Evolutionary conservation across 78 protist species (phyloP), one percentile per base, ranked within the genome.

Genomic region (Cavenderia fasciculata): DNA sequence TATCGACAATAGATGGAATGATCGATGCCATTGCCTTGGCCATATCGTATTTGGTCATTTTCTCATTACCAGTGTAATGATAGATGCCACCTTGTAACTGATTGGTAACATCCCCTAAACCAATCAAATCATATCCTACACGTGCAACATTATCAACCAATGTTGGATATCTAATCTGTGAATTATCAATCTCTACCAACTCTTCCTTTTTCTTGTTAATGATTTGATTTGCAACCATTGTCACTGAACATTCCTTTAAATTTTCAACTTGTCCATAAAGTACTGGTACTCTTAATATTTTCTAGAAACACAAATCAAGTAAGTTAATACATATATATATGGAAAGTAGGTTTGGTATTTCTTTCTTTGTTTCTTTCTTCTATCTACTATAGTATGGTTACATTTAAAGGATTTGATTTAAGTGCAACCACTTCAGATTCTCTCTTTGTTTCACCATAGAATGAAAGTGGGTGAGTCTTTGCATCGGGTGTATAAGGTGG

Each of bases 101-200:
- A 25, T 43, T 57, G 41, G 18, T 43, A 4, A 54, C 29, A 12
- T 40, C 21, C 61, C 56, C 56, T 14, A 19, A 36, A 7, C n/a
- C 4, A 33, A 79, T 68, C 8, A 72, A 21, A 36, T 52, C 49
- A 7, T 21, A 31, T 0, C 18, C 31, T 8, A 47, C 65, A 18
- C 40, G 36, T 54, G 89, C 89, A 7, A 79, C 89, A 68, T 79
- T 77, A 54, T 79, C 89, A 16, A 79, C 89, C 43, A 59, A 23
- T 8, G 89, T 79, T 34, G 89, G 89, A 29, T 54, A 79, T 44
- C 89, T 23, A 27, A 68, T 11, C 56, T 79, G 89, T 77, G 78
- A 79, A 79, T 79, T 79, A 56, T 79, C 89, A 41, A 79, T 68
- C 56, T 79, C 71, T 43, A 72, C 43, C 2, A 44, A 49, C 36